These are phyloP conservation scores for bread wheat (Triticum aestivum) DNA, from an alignment of 176 grass and related monocot species.

Conservation along the genomic window IWGSC_CS_RefSeq_v2.1 NC_057812.1:8917442-8917941, in stretches of 20 bases:
- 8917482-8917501: slow-evolving; percentile 2
- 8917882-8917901: too few relatives aligned
- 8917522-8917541: slow-evolving; percentile 1
- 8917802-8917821: too few relatives aligned
- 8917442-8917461: neutral
- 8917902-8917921: too few relatives aligned
- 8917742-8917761: slow-evolving; percentile 5
- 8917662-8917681: neutral
- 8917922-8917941: too few relatives aligned
- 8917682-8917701: neutral
- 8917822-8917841: too few relatives aligned
- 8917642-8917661: neutral
- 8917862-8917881: too few relatives aligned
- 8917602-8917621: neutral
- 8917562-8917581: neutral
- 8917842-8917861: too few relatives aligned
- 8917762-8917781: neutral
- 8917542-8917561: slow-evolving; percentile 7
- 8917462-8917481: slow-evolving; percentile 15
- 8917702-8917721: neutral
- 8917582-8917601: slow-evolving; percentile 5
- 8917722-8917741: neutral
- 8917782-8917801: too few relatives aligned
- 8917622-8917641: neutral
- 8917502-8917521: neutral